Evolutionary conservation across 768 basidiomycete genomes (phyloP).

Genomic region (Leccinum broughii): DNA sequence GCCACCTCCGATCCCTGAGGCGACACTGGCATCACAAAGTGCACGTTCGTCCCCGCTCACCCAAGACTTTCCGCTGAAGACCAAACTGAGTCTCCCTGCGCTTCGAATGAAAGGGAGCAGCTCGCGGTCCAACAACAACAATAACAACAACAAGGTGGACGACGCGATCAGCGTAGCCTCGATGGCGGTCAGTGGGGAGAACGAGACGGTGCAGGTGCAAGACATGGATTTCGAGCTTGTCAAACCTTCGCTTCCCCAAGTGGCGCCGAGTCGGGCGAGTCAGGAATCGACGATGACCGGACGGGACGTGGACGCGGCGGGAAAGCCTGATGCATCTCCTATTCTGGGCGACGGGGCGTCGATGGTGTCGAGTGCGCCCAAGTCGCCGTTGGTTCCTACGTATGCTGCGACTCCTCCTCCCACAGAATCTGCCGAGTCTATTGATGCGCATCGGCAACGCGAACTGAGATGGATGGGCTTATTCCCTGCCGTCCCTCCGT

Average conservation of each 20-base stretch:
- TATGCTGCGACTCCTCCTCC: not conserved
- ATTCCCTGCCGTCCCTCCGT: slow-evolving; percentile 54
- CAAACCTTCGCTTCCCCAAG: slow-evolving; percentile 52
- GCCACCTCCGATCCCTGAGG: slow-evolving; percentile 42
- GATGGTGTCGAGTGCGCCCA: slow-evolving; percentile 34
- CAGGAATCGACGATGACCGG: slow-evolving; percentile 51
- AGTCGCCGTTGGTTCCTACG: slow-evolving; percentile 24
- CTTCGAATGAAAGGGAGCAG: slow-evolving; percentile 46
- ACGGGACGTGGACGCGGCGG: slow-evolving; percentile 22
- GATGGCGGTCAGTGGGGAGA: slow-evolving; percentile 30
- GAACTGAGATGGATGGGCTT: slow-evolving; percentile 76
- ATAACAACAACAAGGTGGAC: slow-evolving; percentile 26
- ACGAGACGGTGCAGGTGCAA: slow-evolving; percentile 69
- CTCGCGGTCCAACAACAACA: slow-evolving; percentile 11
- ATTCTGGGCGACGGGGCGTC: slow-evolving; percentile 45
- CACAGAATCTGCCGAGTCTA: slow-evolving; percentile 27
- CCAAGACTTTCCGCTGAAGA: slow-evolving; percentile 43
- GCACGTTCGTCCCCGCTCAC: slow-evolving; percentile 27
- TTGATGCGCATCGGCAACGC: slow-evolving; percentile 69
- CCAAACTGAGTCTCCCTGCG: slow-evolving; percentile 70
- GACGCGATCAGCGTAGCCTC: slow-evolving; percentile 30
- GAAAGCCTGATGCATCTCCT: slow-evolving; percentile 21
- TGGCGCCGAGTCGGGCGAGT: slow-evolving; percentile 42
- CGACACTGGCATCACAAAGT: slow-evolving; percentile 30
- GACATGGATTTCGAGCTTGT: slow-evolving; percentile 84